Conservation (phyloP, 768 basidiomycete genomes). For the Suillus ampliporus region DNA sequence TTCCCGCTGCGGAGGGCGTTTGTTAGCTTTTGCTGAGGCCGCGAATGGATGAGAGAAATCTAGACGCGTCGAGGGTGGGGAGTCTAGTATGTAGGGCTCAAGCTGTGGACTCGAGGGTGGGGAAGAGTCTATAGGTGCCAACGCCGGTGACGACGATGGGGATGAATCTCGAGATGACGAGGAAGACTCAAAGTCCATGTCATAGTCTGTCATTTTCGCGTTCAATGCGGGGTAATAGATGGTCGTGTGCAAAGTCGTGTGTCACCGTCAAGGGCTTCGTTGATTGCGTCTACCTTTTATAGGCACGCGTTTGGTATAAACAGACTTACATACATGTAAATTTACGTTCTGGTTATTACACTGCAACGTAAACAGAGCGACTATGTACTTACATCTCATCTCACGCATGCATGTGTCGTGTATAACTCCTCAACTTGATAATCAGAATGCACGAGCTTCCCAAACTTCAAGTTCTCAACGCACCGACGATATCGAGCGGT, state of each 20-base stretch:
- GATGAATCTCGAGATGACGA: conserved; percentile 42
- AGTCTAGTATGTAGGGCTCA: conserved; percentile 34
- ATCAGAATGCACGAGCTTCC: too few species aligned
- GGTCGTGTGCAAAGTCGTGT: conserved; percentile 3
- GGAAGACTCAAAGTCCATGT: conserved; percentile 8
- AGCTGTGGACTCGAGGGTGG: conserved; percentile 41
- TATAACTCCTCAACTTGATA: too few species aligned
- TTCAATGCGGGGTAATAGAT: neutral
- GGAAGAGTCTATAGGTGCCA: conserved; percentile 44
- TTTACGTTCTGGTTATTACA: too few species aligned
- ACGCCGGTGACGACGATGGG: conserved; percentile 55
- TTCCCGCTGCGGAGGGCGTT: conserved; percentile 51
- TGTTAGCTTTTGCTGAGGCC: conserved; percentile 56
- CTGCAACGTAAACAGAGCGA: neutral
- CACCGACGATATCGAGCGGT: too few species aligned
- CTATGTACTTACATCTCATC: neutral
- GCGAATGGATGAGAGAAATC: conserved; percentile 56
- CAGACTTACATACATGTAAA: neutral
- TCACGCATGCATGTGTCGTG: too few species aligned
- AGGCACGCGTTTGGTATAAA: neutral
- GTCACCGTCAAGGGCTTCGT: neutral
- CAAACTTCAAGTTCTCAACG: too few species aligned
- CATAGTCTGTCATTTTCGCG: conserved; percentile 6
- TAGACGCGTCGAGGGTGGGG: conserved; percentile 29
- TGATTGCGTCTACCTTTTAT: conserved; percentile 9